Evolutionary conservation across 306 rosid genomes (phyloP), one percentile per base, ranked within the genome.

Genomic region (Quercus engelmannii): DNA sequence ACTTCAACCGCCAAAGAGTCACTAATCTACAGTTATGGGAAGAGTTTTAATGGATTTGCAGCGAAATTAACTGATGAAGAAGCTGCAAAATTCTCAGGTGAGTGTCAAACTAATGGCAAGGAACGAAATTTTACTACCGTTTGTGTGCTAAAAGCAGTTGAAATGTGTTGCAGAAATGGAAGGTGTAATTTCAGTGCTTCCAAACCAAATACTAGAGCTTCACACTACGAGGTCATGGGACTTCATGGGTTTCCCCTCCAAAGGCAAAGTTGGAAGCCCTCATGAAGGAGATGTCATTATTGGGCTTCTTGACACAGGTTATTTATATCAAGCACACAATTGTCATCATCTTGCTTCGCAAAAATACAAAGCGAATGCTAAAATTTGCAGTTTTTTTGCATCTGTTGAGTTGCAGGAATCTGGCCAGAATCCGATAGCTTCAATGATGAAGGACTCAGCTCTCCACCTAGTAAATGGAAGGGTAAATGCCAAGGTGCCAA

Each of bases 401-500:
- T 31, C 30, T 31, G 30, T 5, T 46, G 31, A n/a, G 46, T 58
- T 26, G 14, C 55, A 79, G 89, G 89, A 79, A 78, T 79, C 55
- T 86, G 86, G 84, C 89, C 89, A 12, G 86, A 86, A 70, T 76
- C 82, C 2, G 51, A 65, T 4, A 86, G 89, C 63, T 86, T 86
- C 65, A 80, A 26, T 11, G 86, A 86, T 19, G 4, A 33, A 15
- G 78, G 64, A 6, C 58, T 79, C 21, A 73, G 77, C 59, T 25
- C 81, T 12, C 85, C 87, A 14, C 89, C 89, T 8, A 17, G 75
- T 1, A 83, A 80, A 73, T 86, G 89, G 89, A 86, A 80, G 74
- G 88, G 89, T 10, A 74, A 3, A 9, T 86, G 89, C 81, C 74
- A 63, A 21, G 79, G 71, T 21, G 74, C 80, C 33, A 76, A 76